Base-by-base conservation (phyloP, 2,329 filamentous ascomycete species). In the Penicillium olsonii region DNA sequence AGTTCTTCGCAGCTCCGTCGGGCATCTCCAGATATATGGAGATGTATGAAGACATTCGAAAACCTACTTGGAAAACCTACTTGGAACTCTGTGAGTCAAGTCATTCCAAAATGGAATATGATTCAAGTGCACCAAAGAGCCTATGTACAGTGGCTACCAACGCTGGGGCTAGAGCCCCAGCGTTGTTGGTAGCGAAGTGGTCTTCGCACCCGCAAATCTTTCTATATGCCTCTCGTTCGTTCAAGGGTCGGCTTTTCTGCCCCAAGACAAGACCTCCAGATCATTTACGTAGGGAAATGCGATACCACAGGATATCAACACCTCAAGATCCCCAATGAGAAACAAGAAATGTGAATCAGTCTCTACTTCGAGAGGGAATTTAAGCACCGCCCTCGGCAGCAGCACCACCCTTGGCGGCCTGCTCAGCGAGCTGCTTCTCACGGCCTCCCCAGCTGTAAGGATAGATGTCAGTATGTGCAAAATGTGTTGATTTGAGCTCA, bases 381-480 rank as follows among this genome's bases (percentile, higher is more conserved):
- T 67, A 68, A 38, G 63, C 59, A 39, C 56, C 59, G 17, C 64
- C 64, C 56, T 68, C 60, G 19, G 66, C 52, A 42, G 58, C 66
- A 14, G 55, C 45, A 24, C 56, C 58, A 45, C 66, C 66, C 55
- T 67, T 47, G 52, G 67, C 54, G 12, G 65, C 67, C 50, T 68
- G 52, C n/a, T 65, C 66, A 18, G 68, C 70, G 44, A 74, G 68
- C 51, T 64, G 38, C 47, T 70, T 66, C 60, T 74, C 71, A 45
- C 69, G 71, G 29, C 71, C 71, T 44, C 71, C 71, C 70, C 70
- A 74, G 56, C 71, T 74, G 49, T 35, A 48, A 42, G 46, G 26
- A 48, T 37, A 15, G 35, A 37, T 37, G 37, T 60, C 46, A 59
- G 54, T 50, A 34, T 22, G 17, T 19, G 15, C 12, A 9, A 24